Conservation (phyloP, 2,329 filamentous ascomycete genomes). For the Fusarium hostae region DNA sequence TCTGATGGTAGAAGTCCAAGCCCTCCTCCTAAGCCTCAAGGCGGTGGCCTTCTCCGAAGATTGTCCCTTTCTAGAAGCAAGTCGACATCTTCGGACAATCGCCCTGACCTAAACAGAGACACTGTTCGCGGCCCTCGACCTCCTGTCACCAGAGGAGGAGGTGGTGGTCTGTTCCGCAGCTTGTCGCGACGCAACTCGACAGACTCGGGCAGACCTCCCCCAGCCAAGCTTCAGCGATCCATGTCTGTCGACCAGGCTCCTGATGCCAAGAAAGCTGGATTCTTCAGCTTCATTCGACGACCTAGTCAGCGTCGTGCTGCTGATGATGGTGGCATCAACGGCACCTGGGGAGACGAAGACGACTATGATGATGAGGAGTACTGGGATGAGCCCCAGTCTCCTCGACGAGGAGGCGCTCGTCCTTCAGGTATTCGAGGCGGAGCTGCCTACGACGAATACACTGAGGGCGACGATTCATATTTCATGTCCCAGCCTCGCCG, state of each 20-base stretch:
- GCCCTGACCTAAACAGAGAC: conserved; percentile 52
- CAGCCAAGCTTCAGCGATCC: conserved; percentile 62
- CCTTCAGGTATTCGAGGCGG: conserved; percentile 54
- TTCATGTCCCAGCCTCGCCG: conserved; percentile 59
- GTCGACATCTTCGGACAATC: conserved; percentile 50
- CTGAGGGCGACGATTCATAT: conserved; percentile 66
- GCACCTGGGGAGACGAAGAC: conserved; percentile 60
- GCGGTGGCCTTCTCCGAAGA: conserved; percentile 57
- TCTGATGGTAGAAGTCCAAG: conserved; percentile 58
- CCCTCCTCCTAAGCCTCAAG: conserved; percentile 48
- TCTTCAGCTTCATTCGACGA: conserved; percentile 57
- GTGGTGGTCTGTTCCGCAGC: conserved; percentile 58
- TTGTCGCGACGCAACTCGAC: conserved; percentile 52
- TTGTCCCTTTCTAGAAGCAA: conserved; percentile 55
- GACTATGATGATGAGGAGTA: conserved; percentile 47
- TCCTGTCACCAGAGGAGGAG: conserved; percentile 57
- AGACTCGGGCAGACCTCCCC: conserved; percentile 50
- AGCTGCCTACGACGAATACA: conserved; percentile 60
- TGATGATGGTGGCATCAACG: conserved; percentile 67
- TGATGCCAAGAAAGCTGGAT: conserved; percentile 57
- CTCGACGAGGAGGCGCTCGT: conserved; percentile 36
- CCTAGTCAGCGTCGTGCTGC: conserved; percentile 52
- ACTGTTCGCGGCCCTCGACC: conserved; percentile 58
- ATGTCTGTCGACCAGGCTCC: conserved; percentile 67
- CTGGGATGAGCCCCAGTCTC: conserved; percentile 36